phyloP scores from a whole-genome alignment of 2,329 filamentous ascomycete species.

The Beauveria scarabaeidicola region DNA sequence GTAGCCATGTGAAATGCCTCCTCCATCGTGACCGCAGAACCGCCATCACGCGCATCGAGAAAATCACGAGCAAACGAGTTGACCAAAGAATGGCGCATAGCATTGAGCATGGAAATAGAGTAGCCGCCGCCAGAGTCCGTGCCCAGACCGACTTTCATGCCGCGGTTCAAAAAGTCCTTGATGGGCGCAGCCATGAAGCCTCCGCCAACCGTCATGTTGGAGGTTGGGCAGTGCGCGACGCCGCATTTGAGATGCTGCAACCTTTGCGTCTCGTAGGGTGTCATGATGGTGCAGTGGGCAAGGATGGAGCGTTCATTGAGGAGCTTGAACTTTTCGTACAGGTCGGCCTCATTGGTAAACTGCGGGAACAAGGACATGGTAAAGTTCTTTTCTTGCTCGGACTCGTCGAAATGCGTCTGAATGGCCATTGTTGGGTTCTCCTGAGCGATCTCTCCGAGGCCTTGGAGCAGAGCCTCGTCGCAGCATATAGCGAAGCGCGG shows the following conservation, averaged over 20 bases:
- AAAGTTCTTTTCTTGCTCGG: slow-evolving; percentile 48
- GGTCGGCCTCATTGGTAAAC: slow-evolving; percentile 47
- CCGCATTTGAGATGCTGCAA: slow-evolving; percentile 43
- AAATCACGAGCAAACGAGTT: slow-evolving; percentile 41
- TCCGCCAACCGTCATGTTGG: slow-evolving; percentile 54
- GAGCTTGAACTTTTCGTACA: slow-evolving; percentile 49
- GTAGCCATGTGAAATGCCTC: slow-evolving; percentile 55
- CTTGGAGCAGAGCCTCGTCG: slow-evolving; percentile 41
- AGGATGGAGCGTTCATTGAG: slow-evolving; percentile 50
- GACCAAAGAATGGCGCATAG: slow-evolving; percentile 50
- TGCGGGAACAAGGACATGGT: slow-evolving; percentile 48
- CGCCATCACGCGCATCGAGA: slow-evolving; percentile 29
- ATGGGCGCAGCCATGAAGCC: slow-evolving; percentile 56
- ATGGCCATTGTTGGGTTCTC: slow-evolving; percentile 43
- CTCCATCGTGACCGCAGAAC: slow-evolving; percentile 34
- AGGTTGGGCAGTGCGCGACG: slow-evolving; percentile 55
- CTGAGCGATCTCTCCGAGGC: slow-evolving; percentile 45
- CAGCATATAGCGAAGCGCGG: slow-evolving; percentile 56
- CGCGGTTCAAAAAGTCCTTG: slow-evolving; percentile 45
- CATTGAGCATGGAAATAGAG: slow-evolving; percentile 49
- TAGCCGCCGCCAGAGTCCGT: slow-evolving; percentile 58
- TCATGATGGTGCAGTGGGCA: slow-evolving; percentile 58
- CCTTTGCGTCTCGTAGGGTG: slow-evolving; percentile 43
- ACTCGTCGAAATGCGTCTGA: slow-evolving; percentile 62
- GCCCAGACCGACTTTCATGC: slow-evolving; percentile 58